These are phyloP conservation scores for Scleromitrula shiraiana DNA, from an alignment of 2,329 filamentous ascomycete species.

Conservation along the genomic window DNA sequence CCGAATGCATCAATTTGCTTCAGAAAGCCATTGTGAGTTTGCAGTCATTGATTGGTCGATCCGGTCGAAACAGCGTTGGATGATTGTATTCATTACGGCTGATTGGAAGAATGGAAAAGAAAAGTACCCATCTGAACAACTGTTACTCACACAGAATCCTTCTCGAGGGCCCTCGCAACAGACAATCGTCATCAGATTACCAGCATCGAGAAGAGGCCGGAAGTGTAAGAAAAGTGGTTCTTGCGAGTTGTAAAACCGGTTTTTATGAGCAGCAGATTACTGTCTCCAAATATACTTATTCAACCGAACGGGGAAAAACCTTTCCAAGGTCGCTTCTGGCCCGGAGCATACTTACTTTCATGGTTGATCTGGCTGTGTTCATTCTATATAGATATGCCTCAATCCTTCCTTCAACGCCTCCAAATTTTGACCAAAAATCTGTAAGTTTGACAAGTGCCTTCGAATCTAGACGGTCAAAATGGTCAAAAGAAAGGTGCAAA, in stretches of 20 bases:
- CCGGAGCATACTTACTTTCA: background rate
- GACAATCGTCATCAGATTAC: background rate
- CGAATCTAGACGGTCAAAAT: background rate
- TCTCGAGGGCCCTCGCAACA: background rate
- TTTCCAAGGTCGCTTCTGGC: background rate
- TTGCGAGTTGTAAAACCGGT: background rate
- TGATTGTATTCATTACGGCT: background rate
- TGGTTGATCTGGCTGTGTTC: background rate
- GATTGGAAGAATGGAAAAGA: background rate
- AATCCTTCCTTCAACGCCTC: background rate
- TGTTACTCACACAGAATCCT: too few relatives aligned
- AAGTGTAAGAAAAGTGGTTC: background rate
- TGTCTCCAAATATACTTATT: conserved; percentile 1
- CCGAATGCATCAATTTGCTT: background rate
- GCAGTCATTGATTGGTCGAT: background rate
- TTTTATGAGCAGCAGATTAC: background rate
- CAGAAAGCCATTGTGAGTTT: background rate
- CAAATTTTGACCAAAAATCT: background rate
- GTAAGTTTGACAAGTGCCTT: background rate
- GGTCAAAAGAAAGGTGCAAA: background rate
- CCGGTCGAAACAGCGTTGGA: background rate
- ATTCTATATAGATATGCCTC: too few relatives aligned
- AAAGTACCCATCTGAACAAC: background rate
- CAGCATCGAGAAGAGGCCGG: background rate
- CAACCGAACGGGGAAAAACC: background rate